A percentile compares a stretch with the other conserved stretches of the same genome.
Conservation (phyloP, 2,329 filamentous ascomycete genomes). For the Penicillium sp. region DNA sequence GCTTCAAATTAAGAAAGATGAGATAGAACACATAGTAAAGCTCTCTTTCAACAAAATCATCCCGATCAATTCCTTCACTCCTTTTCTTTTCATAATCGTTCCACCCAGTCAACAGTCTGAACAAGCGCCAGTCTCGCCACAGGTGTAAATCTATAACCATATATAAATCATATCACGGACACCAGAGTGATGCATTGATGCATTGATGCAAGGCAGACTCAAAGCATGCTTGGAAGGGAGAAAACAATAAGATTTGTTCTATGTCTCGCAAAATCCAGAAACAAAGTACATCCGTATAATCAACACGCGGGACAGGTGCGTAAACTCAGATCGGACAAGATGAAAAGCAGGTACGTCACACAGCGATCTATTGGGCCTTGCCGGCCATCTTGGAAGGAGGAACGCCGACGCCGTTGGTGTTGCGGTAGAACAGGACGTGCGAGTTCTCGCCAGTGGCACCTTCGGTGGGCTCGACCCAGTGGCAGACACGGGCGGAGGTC, state of each 20-base stretch:
- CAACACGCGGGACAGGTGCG: neutral
- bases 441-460: slow-evolving; percentile 78
- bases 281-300: slow-evolving; percentile 1
- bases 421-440: slow-evolving; percentile 91
- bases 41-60: slow-evolving; percentile 3
- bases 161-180: no score
- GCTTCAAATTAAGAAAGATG: slow-evolving; percentile 7
- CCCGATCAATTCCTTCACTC: neutral
- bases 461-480: slow-evolving; percentile 94
- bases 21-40: slow-evolving; percentile 7
- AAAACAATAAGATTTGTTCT: neutral
- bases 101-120: neutral
- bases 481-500: slow-evolving; percentile 80
- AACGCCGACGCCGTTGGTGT: slow-evolving; percentile 82
- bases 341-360: neutral
- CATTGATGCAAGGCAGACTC: no score
- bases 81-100: neutral
- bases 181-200: no score
- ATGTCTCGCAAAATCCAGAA: neutral
- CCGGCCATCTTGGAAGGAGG: slow-evolving; percentile 50
- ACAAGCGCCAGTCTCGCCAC: neutral
- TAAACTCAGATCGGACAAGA: neutral
- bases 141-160: no score
- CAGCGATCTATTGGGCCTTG: slow-evolving; percentile 6
- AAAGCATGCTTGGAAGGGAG: no score